A percentile compares a stretch with the other conserved stretches of the same genome.
These are phyloP conservation scores for Trametes sanguinea DNA, from an alignment of 768 basidiomycete genomes.

Conservation along the genomic window DNA sequence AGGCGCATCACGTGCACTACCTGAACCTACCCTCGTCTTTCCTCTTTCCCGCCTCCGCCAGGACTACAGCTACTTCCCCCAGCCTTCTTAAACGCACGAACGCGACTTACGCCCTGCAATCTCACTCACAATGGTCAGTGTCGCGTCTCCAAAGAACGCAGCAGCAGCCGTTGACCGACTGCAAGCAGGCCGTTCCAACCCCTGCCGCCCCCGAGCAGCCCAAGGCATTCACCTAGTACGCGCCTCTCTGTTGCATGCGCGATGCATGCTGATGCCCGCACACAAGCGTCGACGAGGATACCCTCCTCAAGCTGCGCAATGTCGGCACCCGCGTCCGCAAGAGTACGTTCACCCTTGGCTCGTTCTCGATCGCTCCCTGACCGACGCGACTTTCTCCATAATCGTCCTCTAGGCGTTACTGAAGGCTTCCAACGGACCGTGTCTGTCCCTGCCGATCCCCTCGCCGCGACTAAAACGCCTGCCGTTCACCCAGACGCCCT, in stretches of 20 bases:
- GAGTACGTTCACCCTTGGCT: conserved; percentile 10
- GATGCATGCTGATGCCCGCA: neutral
- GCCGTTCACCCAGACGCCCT: conserved; percentile 25
- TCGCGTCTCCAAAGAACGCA: neutral
- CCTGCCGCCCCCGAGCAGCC: conserved; percentile 7
- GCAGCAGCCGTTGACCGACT: neutral
- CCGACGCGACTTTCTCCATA: conserved; percentile 1
- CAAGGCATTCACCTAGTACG: conserved; percentile 18
- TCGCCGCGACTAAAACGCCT: conserved; percentile 11
- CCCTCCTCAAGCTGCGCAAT: conserved; percentile 23
- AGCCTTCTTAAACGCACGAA: no score
- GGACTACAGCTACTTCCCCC: no score
- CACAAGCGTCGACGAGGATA: conserved; percentile 23
- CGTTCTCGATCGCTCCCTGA: neutral
- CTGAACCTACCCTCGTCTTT: no score
- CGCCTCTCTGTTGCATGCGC: neutral
- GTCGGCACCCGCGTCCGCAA: conserved; percentile 24
- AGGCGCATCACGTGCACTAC: neutral
- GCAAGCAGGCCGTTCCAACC: neutral
- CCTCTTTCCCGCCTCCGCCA: no score
- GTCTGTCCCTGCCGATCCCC: conserved; percentile 19
- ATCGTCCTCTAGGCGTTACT: conserved; percentile 18
- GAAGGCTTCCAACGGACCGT: conserved; percentile 26
- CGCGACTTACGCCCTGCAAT: no score
- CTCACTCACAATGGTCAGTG: neutral